phyloP scores from a whole-genome alignment of 192 early-diverging fungal genomes.

The Rhizophagus sp. region DNA sequence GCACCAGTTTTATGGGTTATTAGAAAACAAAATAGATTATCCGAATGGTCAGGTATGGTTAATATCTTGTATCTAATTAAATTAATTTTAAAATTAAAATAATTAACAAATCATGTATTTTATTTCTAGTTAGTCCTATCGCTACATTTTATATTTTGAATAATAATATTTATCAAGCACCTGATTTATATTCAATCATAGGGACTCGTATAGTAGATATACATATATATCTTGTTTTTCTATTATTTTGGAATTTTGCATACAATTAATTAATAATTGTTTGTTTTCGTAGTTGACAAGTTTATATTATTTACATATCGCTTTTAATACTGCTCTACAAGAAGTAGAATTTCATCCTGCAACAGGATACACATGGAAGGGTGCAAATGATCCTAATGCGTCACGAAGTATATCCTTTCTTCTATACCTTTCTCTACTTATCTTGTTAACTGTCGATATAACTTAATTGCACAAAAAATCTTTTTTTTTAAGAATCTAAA shows the following conservation, averaged over 20 bases:
- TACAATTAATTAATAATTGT: neutral
- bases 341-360: conserved; percentile 60
- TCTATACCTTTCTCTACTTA: neutral
- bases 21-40: conserved; percentile 64
- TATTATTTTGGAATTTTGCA: neutral
- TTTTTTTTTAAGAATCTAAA: neutral
- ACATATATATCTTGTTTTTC: neutral
- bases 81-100: no score
- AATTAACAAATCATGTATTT: neutral
- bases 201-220: conserved; percentile 63
- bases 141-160: conserved; percentile 71
- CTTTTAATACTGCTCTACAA: conserved; percentile 55
- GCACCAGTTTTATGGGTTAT: conserved; percentile 70
- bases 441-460: neutral
- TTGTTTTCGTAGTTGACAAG: conserved; percentile 46
- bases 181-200: conserved; percentile 68
- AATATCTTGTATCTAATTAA: conserved; percentile 6
- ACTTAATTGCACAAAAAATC: no score
- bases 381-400: conserved; percentile 2
- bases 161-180: conserved; percentile 74
- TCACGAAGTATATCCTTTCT: neutral
- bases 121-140: conserved; percentile 49
- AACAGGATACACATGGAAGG: conserved; percentile 60
- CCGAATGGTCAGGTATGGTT: conserved; percentile 55
- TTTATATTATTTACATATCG: conserved; percentile 52